Base-by-base conservation (phyloP, 148 eudicot species). In the Oxyria digyna region DNA sequence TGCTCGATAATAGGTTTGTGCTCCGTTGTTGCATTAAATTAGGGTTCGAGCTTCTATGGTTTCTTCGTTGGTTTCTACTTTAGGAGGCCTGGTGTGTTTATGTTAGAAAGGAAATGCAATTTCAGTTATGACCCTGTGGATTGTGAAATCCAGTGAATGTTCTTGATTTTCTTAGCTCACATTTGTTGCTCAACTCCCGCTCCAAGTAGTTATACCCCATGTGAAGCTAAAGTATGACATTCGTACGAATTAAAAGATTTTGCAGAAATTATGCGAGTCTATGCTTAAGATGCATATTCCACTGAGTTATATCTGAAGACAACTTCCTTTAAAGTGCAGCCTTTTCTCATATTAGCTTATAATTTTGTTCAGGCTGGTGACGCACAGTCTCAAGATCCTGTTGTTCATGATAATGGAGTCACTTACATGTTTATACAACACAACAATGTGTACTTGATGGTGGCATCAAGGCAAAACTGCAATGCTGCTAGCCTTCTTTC, bases 371-470 rank as follows among this genome's bases (percentile, higher is more conserved):
- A 86, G 87, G 91, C 52, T 46, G 52, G 87, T 63, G 91, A 86
- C 72, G 75, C 81, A 3, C 78, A 80, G 78, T 45, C 86, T 65
- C 87, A 85, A 71, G 93, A 91, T 71, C 98, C 98, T 20, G 92
- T 90, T 59, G 87, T 85, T 33, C 67, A 85, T 50, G 98, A 94
- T 69, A 77, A 90, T 81, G 98, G 98, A 26, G 88, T 94, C 23
- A 87, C 97, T 11, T 94, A 94, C 76, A 80, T 94, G 97, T 94
- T 84, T 75, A 82, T 90, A 71, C 96, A 87, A 73, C 97, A 94
- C 73, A 94, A 81, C 54, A 90, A 94, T 75, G 85, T 94, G 43
- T 94, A 90, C 78, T 75, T 94, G 71, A 88, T 94, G 92, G 78
- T 81, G 14, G 95, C 97, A 4, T 75, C 97, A 17, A 82, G 98